Evolutionary conservation across 768 basidiomycete genomes (phyloP).

Genomic region (Russula ochroleuca): DNA sequence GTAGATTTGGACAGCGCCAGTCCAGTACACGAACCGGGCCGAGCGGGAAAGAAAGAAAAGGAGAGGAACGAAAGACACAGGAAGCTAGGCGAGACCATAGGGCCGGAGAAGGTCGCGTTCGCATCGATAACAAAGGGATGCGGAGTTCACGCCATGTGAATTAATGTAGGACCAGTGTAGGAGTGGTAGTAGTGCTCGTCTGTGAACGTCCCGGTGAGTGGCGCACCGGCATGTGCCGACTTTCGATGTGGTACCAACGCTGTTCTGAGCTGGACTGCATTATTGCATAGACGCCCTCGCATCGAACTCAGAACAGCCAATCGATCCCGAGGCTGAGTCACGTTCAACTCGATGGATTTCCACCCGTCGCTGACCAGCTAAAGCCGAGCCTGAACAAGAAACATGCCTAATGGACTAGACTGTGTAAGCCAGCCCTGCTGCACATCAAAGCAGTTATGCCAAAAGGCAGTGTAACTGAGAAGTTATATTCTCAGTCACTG

Average conservation of each 20-base stretch:
- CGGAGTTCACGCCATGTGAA: background rate
- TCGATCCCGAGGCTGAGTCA: background rate
- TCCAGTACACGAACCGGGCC: background rate
- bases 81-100: background rate
- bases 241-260: no score
- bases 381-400: background rate
- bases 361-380: background rate
- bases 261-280: no score
- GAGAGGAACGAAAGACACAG: background rate
- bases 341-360: background rate
- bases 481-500: no score
- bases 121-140: background rate
- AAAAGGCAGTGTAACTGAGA: no score
- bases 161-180: constrained; percentile 3
- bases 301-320: background rate
- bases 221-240: background rate
- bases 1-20: background rate
- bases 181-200: background rate
- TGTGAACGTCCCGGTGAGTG: background rate
- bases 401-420: no score
- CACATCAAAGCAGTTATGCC: no score
- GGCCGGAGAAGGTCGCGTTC: background rate
- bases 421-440: no score
- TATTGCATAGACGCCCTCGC: no score
- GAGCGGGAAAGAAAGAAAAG: background rate